A percentile compares a stretch with the other conserved stretches of the same genome.
Evolutionary conservation across 192 early-diverging fungal genomes (phyloP).

Genomic region (Gamsiella multidivaricata): DNA sequence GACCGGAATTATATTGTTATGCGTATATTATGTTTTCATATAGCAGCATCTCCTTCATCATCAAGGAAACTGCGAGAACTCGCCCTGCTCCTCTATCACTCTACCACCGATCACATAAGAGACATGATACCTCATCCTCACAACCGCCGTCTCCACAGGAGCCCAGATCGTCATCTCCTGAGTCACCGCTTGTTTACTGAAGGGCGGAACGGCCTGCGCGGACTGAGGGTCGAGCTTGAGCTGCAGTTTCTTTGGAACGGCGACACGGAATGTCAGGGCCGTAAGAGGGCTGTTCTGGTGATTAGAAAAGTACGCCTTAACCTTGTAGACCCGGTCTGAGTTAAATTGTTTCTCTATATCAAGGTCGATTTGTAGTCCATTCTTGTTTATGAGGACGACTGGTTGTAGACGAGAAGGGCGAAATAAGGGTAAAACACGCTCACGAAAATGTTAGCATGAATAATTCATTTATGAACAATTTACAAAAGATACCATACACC

Average conservation of each 20-base stretch:
- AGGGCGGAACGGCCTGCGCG: constrained; percentile 52
- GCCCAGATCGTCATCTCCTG: constrained; percentile 55
- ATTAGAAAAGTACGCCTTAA: constrained; percentile 62
- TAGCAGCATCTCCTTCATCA: neutral
- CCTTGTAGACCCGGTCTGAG: constrained; percentile 16
- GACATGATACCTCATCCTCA: constrained; percentile 61
- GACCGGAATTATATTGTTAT: too few relatives aligned
- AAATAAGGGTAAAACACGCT: neutral
- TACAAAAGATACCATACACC: neutral
- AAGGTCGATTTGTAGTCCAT: constrained; percentile 59
- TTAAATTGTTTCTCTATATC: constrained; percentile 21
- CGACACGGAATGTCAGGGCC: constrained; percentile 54
- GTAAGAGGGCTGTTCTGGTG: constrained; percentile 54
- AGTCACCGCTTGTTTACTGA: constrained; percentile 41
- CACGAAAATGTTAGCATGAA: neutral
- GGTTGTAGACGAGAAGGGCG: neutral
- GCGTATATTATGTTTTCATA: too few relatives aligned
- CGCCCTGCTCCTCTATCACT: constrained; percentile 61
- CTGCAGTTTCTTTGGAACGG: constrained; percentile 62
- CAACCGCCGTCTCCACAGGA: constrained; percentile 30
- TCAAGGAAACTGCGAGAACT: constrained; percentile 48
- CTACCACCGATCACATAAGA: constrained; percentile 55
- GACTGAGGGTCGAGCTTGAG: constrained; percentile 60
- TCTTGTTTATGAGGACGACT: constrained; percentile 57
- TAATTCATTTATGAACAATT: too few relatives aligned